A percentile compares a stretch with the other conserved stretches of the same genome.
Evolutionary conservation across 2,329 filamentous ascomycete genomes (phyloP).

Genomic region (Cephalotrichum gorgonifer): DNA sequence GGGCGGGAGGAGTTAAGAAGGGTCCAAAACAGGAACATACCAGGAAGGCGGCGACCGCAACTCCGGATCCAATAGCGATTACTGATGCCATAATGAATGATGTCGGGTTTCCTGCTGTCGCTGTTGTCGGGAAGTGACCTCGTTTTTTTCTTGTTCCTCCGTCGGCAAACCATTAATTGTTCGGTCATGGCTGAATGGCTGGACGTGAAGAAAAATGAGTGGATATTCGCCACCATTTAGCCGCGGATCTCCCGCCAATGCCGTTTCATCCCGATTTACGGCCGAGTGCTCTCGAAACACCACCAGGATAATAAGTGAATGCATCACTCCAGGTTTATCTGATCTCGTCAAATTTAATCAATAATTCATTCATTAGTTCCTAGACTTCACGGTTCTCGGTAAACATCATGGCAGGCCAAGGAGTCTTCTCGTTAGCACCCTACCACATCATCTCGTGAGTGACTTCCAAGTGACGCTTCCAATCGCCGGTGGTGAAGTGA

Average conservation of each 20-base stretch:
- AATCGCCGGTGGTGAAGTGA: neutral
- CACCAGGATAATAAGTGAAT: neutral
- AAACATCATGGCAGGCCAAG: constrained; percentile 33
- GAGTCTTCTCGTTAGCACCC: constrained; percentile 54
- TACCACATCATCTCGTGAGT: constrained; percentile 66
- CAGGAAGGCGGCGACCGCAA: constrained; percentile 41
- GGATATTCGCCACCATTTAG: neutral
- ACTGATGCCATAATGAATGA: constrained; percentile 26
- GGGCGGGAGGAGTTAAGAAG: neutral
- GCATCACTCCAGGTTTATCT: neutral
- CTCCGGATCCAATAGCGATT: constrained; percentile 35
- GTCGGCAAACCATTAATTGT: too few species aligned
- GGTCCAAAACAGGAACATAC: too few species aligned
- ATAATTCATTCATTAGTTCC: too few species aligned
- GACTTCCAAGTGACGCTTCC: neutral
- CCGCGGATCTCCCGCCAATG: neutral
- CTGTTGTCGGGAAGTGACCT: neutral
- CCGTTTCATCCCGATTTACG: neutral
- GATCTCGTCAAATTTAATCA: neutral
- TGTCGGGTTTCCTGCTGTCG: neutral
- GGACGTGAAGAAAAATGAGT: too few species aligned
- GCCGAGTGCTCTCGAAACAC: neutral
- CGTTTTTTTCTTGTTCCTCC: neutral
- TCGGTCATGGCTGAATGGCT: too few species aligned
- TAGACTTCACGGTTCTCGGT: too few species aligned